Evolutionary conservation across 768 basidiomycete species (phyloP), one percentile per base, ranked within the genome.

Genomic region (Mrakia blollopis): DNA sequence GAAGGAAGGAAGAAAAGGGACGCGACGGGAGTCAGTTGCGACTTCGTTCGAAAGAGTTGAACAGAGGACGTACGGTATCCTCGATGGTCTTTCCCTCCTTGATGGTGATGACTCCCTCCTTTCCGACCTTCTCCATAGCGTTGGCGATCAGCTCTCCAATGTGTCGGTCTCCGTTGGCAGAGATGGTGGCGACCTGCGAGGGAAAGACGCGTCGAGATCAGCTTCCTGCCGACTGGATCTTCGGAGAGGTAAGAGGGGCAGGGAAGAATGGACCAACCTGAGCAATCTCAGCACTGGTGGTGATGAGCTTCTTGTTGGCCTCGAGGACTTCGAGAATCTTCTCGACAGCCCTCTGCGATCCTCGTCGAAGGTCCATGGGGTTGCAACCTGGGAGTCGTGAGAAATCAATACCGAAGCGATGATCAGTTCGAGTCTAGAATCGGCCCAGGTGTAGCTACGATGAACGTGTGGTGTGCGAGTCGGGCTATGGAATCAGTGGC

Each of bases 91-190:
- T 90, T 62, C 96, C 96, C 85, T 99, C 96, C 87, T 98, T 99
- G 84, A 99, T 95, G 70, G 96, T 98, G 87, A 99, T 98, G 82
- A 98, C 96, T 84, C 96, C 96, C 86, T 99, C 96, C 87, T 96
- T 97, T 83, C 96, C 96, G 78, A 98, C 96, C 85, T 97, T 97
- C 86, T 98, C 96, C 96, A 98, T 99, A 1, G 96, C 96, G 82
- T 93, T 93, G 8, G 96, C 95, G 84, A 98, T 98, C 82, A 99
- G 88, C 83, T 90, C 90, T 63, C 96, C 95, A 79, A 99, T 87
- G 82, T 98, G 94, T 1, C 85, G 87, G 85, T 98, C 96, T 73
- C 88, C 88, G 84, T 89, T 89, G 79, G 92, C 88, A 75, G 85
- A 87, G 84, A 97, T 96, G 80, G 95, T 98, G n/a, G 95, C 95